Percentiles rank a stretch among this genome's conserved stretches.
These are phyloP conservation scores for Emergomyces orientalis DNA, from an alignment of 2,329 filamentous ascomycete species.

Conservation along the genomic window DNA sequence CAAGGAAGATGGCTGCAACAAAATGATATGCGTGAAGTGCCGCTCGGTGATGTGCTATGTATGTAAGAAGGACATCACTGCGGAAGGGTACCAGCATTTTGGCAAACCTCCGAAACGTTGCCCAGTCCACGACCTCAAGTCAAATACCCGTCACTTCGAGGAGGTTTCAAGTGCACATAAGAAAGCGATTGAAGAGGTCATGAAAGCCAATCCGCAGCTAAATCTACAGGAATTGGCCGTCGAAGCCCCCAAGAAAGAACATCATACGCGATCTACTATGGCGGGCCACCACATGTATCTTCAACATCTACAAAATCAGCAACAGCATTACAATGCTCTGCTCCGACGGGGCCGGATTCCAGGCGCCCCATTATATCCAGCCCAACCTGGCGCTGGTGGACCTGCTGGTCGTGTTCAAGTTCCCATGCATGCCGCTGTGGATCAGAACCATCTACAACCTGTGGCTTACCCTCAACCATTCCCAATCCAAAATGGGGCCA, in stretches of 20 bases:
- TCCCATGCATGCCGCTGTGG: background rate
- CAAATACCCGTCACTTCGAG: slow-evolving; percentile 47
- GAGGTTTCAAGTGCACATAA: slow-evolving; percentile 57
- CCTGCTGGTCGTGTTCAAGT: background rate
- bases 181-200: slow-evolving; percentile 46
- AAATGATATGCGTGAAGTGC: slow-evolving; percentile 64
- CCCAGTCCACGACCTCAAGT: slow-evolving; percentile 55
- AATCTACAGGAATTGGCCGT: slow-evolving; percentile 50
- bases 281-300: background rate
- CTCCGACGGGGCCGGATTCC: background rate
- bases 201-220: slow-evolving; percentile 53
- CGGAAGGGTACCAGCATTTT: slow-evolving; percentile 60
- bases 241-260: slow-evolving; percentile 31
- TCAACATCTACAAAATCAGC: background rate
- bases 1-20: slow-evolving; percentile 73
- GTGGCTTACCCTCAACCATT: background rate
- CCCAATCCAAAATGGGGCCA: background rate
- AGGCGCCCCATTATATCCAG: background rate
- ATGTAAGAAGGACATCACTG: slow-evolving; percentile 55
- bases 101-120: slow-evolving; percentile 38
- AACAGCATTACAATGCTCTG: background rate
- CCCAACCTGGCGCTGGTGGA: background rate
- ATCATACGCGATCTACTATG: background rate
- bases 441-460: background rate
- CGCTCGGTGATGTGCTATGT: slow-evolving; percentile 43